These are phyloP conservation scores for Trichoderma sp. DNA, from an alignment of 2,329 filamentous ascomycete species.

Conservation along the genomic window DNA sequence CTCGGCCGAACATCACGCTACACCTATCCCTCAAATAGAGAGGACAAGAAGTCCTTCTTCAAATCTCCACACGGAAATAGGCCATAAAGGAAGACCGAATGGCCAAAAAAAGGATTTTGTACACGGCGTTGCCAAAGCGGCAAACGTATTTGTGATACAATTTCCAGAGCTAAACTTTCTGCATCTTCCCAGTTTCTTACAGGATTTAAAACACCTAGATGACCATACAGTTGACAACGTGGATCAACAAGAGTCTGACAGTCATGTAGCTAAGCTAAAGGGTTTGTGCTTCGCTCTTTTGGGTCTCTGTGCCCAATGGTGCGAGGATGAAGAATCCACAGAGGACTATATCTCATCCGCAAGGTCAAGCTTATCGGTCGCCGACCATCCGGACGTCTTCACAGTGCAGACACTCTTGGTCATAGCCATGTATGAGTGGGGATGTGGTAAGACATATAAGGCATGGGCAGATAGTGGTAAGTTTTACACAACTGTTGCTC, in stretches of 20 bases:
- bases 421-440: not conserved
- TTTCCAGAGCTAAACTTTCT: not conserved
- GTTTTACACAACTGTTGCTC: not conserved
- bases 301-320: not conserved
- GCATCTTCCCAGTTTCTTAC: not conserved
- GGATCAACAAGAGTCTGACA: not conserved
- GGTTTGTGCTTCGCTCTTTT: not conserved
- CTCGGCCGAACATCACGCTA: not conserved
- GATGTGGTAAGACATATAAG: not conserved
- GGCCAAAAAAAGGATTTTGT: not conserved
- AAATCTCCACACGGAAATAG: not conserved
- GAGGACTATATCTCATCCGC: not conserved
- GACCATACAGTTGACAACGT: not conserved
- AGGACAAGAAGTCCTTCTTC: not conserved
- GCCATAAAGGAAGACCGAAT: not conserved
- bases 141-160: not conserved
- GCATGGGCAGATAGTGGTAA: not conserved
- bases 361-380: not conserved
- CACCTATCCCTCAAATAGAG: not conserved
- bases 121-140: not conserved
- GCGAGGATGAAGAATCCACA: not conserved
- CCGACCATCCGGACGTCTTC: not conserved
- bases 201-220: not conserved
- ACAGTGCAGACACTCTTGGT: not conserved
- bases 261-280: not conserved